Evolutionary conservation across 768 basidiomycete genomes (phyloP).

Genomic region (Mycena amicta): DNA sequence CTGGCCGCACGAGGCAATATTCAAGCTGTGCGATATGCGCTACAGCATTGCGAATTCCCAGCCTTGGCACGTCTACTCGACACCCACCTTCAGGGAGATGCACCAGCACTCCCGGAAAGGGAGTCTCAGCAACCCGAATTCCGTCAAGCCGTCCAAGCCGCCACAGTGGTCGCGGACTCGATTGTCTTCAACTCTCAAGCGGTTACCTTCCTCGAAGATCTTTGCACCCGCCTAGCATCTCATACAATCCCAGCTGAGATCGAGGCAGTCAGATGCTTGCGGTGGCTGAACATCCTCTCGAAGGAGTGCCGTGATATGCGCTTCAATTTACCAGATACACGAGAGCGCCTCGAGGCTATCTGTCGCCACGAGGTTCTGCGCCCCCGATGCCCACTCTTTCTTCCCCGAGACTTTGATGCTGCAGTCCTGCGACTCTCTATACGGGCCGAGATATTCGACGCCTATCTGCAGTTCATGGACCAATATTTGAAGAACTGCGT

Average conservation of each 20-base stretch:
- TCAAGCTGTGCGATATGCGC: neutral
- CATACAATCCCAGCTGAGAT: neutral
- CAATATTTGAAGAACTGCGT: neutral
- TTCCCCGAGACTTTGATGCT: neutral
- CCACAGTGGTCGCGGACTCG: neutral
- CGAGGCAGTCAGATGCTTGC: neutral
- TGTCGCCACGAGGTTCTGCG: neutral
- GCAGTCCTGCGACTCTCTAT: neutral
- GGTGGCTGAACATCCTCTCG: neutral
- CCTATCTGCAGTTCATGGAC: neutral
- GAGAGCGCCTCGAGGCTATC: neutral
- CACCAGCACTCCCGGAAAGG: neutral
- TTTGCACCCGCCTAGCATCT: neutral
- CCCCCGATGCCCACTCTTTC: constrained; percentile 1
- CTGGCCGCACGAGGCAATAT: neutral
- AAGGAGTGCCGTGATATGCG: neutral
- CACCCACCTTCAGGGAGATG: neutral
- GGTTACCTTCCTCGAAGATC: neutral
- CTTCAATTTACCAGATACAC: neutral
- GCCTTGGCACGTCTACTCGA: neutral
- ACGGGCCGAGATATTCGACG: neutral
- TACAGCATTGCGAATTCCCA: neutral
- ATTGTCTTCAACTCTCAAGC: neutral
- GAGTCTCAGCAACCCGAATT: too few species aligned
- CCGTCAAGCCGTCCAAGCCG: neutral